A percentile compares a stretch with the other conserved stretches of the same genome.
These are phyloP conservation scores for Populus simonii DNA, from an alignment of 345 rosid species.

Conservation along the genomic window DNA sequence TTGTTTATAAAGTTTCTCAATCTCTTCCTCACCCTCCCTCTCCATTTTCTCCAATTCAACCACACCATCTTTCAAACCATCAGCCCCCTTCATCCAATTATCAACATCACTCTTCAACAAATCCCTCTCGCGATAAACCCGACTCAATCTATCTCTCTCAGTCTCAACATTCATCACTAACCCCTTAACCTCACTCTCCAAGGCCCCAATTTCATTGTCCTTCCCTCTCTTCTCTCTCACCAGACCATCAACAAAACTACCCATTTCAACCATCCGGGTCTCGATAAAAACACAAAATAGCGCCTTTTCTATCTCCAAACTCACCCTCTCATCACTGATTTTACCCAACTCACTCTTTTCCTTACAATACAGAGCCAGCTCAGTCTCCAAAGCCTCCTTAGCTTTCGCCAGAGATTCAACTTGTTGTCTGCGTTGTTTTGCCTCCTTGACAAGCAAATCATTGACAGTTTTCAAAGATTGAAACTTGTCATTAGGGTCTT, in stretches of 20 bases:
- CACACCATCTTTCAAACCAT: constrained; percentile 34
- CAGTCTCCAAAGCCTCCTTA: constrained; percentile 40
- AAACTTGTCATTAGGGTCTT: constrained; percentile 43
- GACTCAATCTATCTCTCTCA: constrained; percentile 27
- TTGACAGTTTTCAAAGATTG: constrained; percentile 58
- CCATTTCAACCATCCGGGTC: constrained; percentile 38
- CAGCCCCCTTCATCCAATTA: constrained; percentile 28
- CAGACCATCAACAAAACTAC: constrained; percentile 28
- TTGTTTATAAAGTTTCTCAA: constrained; percentile 33
- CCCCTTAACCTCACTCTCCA: constrained; percentile 34
- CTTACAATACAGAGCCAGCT: constrained; percentile 32
- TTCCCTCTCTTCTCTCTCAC: constrained; percentile 31
- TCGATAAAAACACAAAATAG: constrained; percentile 39
- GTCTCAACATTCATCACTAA: constrained; percentile 30
- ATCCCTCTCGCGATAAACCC: constrained; percentile 47
- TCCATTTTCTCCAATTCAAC: constrained; percentile 40
- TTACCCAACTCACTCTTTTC: constrained; percentile 34
- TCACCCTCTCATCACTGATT: constrained; percentile 36
- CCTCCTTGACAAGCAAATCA: constrained; percentile 51
- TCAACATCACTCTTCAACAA: constrained; percentile 27
- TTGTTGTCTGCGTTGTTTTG: constrained; percentile 46
- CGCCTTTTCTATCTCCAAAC: constrained; percentile 42
- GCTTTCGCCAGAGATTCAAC: constrained; percentile 42
- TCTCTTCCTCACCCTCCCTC: constrained; percentile 23
- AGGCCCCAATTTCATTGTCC: constrained; percentile 34